These are phyloP conservation scores for Fusarium solani-melongenae DNA, from an alignment of 2,329 filamentous ascomycete species.

Conservation along the genomic window DNA sequence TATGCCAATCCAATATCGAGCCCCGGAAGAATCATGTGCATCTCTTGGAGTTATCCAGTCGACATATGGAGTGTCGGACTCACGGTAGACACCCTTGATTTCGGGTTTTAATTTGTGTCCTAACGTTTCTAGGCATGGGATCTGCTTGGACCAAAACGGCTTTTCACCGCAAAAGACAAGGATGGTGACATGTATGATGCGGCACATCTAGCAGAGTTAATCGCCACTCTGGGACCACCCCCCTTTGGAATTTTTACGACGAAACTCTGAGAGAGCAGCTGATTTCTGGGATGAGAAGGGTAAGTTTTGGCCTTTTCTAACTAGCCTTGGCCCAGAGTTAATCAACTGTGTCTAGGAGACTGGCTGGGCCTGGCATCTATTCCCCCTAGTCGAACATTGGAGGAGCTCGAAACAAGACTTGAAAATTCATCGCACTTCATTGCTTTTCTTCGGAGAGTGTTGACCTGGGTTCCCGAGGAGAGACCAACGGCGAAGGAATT, in stretches of 20 bases:
- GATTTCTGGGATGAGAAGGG: slow-evolving; percentile 41
- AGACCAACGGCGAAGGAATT: slow-evolving; percentile 40
- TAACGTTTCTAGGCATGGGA: slow-evolving; percentile 34
- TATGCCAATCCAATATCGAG: slow-evolving; percentile 42
- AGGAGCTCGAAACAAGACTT: slow-evolving; percentile 30
- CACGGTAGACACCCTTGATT: slow-evolving; percentile 17
- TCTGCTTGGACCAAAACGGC: slow-evolving; percentile 26
- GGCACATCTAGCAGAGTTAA: slow-evolving; percentile 38
- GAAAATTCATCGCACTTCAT: slow-evolving; percentile 32
- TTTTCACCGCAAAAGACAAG: slow-evolving; percentile 37
- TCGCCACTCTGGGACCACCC: slow-evolving; percentile 39
- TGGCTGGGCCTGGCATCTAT: slow-evolving; percentile 38
- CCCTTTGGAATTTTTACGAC: slow-evolving; percentile 26
- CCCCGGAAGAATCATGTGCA: slow-evolving; percentile 39
- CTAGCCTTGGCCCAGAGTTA: not conserved
- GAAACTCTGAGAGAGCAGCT: slow-evolving; percentile 16
- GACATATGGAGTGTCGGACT: slow-evolving; percentile 47
- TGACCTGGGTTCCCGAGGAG: slow-evolving; percentile 35
- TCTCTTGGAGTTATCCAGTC: slow-evolving; percentile 40
- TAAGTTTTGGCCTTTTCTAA: slow-evolving; percentile 4
- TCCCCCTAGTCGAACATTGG: slow-evolving; percentile 27
- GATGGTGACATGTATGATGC: slow-evolving; percentile 37
- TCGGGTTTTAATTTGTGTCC: not conserved
- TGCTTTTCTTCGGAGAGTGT: slow-evolving; percentile 34
- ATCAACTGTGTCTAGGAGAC: slow-evolving; percentile 17